Conservation (phyloP, 176 grass and related monocot species). For the Chrysopogon serrulatus region DNA sequence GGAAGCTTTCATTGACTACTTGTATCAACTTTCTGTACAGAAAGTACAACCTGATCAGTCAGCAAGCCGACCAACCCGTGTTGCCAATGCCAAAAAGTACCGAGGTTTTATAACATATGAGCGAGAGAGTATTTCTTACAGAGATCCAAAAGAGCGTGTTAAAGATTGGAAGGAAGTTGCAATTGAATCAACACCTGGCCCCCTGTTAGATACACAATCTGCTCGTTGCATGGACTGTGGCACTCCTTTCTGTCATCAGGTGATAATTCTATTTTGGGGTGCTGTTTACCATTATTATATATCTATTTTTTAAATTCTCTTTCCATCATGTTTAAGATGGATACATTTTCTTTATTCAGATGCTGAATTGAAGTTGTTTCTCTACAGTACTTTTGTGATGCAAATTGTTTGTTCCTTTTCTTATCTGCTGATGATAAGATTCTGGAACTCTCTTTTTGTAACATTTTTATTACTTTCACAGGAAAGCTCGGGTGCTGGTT, state of each 20-base stretch:
- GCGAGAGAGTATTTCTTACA: slow-evolving; percentile 75
- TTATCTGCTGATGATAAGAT: not conserved
- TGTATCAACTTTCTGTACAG: slow-evolving; percentile 40
- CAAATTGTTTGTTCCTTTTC: not conserved
- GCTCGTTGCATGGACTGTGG: slow-evolving; percentile 99
- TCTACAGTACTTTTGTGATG: not conserved
- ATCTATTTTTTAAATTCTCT: not conserved
- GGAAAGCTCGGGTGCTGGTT: slow-evolving; percentile 95
- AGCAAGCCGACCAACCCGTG: slow-evolving; percentile 54
- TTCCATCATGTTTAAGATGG: not conserved
- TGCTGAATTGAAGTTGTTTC: not conserved
- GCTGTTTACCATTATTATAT: not conserved
- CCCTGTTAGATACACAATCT: slow-evolving; percentile 85
- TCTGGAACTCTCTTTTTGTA: not conserved
- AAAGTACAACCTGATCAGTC: slow-evolving; percentile 22
- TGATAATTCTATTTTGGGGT: slow-evolving; percentile 23
- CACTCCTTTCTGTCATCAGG: slow-evolving; percentile 99
- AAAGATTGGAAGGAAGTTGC: slow-evolving; percentile 94
- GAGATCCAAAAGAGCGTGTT: slow-evolving; percentile 68
- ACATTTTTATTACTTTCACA: slow-evolving; percentile 24
- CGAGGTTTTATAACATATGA: slow-evolving; percentile 91
- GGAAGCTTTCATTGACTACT: slow-evolving; percentile 9
- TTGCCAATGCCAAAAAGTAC: slow-evolving; percentile 63
- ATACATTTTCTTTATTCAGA: slow-evolving; percentile 1
- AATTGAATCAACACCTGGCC: slow-evolving; percentile 76